phyloP scores from a whole-genome alignment of 1,284 basidiomycete species.

The Puccinia polysora region DNA sequence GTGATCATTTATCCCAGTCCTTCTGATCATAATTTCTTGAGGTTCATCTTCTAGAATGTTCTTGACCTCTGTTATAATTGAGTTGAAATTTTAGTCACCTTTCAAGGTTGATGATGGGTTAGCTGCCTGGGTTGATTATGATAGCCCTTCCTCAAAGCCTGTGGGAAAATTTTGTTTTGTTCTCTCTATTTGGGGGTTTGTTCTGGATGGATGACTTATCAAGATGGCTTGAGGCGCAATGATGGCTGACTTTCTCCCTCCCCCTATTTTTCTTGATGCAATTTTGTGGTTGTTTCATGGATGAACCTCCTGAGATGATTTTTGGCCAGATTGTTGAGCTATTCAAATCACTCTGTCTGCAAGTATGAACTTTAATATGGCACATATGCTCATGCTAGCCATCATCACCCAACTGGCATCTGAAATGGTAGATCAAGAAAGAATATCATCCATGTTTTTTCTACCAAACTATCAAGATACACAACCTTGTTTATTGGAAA shows the following conservation, averaged over 20 bases:
- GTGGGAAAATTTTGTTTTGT: constrained; percentile 6
- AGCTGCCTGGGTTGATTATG: neutral
- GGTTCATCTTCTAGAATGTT: constrained; percentile 5
- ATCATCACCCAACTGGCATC: constrained; percentile 95
- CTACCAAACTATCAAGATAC: neutral
- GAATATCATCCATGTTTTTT: constrained; percentile 50
- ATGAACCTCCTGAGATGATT: constrained; percentile 9
- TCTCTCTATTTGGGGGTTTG: neutral
- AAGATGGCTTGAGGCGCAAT: constrained; percentile 42
- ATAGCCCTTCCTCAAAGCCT: constrained; percentile 23
- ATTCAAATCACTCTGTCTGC: constrained; percentile 66
- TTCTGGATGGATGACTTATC: constrained; percentile 12
- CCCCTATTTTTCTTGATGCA: neutral
- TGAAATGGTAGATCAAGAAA: constrained; percentile 55
- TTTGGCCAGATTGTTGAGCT: neutral
- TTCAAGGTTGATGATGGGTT: neutral
- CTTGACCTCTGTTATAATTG: neutral
- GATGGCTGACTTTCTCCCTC: constrained; percentile 45
- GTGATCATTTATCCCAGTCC: constrained; percentile 11
- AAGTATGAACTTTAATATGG: constrained; percentile 82
- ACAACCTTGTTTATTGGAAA: constrained; percentile 20
- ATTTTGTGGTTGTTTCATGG: constrained; percentile 3
- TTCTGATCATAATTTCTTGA: constrained; percentile 24
- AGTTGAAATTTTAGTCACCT: neutral
- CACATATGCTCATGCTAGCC: constrained; percentile 74